Conservation (phyloP, 768 basidiomycete genomes). For the Gyrodon lividus region DNA sequence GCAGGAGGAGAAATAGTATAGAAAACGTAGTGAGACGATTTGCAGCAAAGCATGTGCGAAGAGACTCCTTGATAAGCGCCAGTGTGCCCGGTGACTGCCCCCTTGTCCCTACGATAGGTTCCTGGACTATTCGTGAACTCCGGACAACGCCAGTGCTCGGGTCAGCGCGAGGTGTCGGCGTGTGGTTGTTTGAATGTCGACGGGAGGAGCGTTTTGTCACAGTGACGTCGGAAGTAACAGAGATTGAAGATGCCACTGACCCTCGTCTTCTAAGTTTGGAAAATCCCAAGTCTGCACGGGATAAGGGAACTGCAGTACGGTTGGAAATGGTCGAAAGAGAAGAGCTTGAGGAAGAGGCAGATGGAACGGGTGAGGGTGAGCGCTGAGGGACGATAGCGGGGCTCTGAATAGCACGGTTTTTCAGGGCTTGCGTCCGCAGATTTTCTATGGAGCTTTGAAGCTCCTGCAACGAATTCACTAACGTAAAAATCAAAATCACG, state of each 20-base stretch:
- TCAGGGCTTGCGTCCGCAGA: slow-evolving; percentile 39
- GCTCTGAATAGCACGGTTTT: slow-evolving; percentile 18
- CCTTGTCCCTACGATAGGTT: slow-evolving; percentile 11
- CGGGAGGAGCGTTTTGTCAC: slow-evolving; percentile 20
- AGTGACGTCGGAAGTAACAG: slow-evolving; percentile 25
- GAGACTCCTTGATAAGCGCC: slow-evolving; percentile 46
- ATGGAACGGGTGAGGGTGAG: slow-evolving; percentile 49
- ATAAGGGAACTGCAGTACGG: slow-evolving; percentile 62
- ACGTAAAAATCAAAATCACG: neutral
- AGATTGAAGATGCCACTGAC: slow-evolving; percentile 20
- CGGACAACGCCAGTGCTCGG: slow-evolving; percentile 18
- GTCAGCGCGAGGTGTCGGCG: slow-evolving; percentile 9
- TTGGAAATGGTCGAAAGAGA: slow-evolving; percentile 72
- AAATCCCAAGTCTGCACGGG: neutral
- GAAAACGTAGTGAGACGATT: slow-evolving; percentile 49
- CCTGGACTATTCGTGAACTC: slow-evolving; percentile 3
- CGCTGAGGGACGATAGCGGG: slow-evolving; percentile 28
- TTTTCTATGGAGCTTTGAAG: slow-evolving; percentile 33
- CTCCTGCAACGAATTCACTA: slow-evolving; percentile 23
- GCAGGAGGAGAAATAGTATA: slow-evolving; percentile 41
- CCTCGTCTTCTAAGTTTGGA: slow-evolving; percentile 14
- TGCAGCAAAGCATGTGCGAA: slow-evolving; percentile 47
- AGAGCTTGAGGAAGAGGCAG: slow-evolving; percentile 58
- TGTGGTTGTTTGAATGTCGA: slow-evolving; percentile 5
- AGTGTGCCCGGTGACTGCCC: slow-evolving; percentile 27